Evolutionary conservation across 1,139 yeast species (phyloP), one percentile per base, ranked within the genome.

Genomic region (Hanseniaspora uvarum): DNA sequence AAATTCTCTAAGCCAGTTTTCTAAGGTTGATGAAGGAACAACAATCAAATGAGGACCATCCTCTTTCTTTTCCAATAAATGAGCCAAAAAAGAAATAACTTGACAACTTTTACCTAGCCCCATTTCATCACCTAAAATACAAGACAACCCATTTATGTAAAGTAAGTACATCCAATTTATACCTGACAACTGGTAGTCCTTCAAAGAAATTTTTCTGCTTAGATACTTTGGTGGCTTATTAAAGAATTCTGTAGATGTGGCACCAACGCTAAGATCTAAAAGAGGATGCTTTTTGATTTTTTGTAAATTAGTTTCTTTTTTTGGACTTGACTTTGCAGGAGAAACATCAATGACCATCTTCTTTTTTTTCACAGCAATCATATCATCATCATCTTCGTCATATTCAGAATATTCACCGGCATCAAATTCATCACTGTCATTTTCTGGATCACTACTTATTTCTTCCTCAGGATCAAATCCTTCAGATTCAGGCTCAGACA

Each of bases 51-150:
- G 94, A 0, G 94, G 94, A 0, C 92, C 89, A 6, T 70, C 67
- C 43, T 69, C 65, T 6, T 77, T 77, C 43, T 69, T 72, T 60
- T 86, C 83, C 63, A 86, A 85, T 61, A 92, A 73, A 63, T 85
- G 82, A 0, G 97, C 88, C 65, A 92, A 70, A 64, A 92, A 89
- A n/a, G 96, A 78, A 68, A 92, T 88, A 30, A 92, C 95, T 69
- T 92, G 97, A 67, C 95, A 85, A 0, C 97, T 92, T 66, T 92
- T 92, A 56, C 98, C 98, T 52, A 92, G 72, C 12, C 97, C 97
- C 97, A 89, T 88, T 68, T 92, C 99, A 69, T 92, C 99, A 0
- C 98, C 99, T 50, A 92, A 72, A 56, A 92, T 92, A 70, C 98
- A 89, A 8, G 96, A 87, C 56, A 92, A 73, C 24, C 80, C 77